These are phyloP conservation scores for Aspergillus sclerotiicarbonarius DNA, from an alignment of 495 filamentous ascomycete species.

Conservation along the genomic window DNA sequence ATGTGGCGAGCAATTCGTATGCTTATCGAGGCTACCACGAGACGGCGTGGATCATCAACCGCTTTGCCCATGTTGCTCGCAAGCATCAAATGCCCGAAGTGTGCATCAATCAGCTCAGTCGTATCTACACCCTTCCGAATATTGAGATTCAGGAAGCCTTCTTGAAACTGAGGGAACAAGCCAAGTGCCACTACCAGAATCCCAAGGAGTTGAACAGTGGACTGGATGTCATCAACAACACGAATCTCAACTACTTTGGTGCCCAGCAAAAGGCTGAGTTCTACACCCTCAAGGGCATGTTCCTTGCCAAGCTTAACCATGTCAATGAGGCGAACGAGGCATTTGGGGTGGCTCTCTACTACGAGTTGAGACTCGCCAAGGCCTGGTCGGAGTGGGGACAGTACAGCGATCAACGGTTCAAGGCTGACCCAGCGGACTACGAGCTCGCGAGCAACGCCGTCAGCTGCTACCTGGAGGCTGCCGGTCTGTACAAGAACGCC, in stretches of 20 bases:
- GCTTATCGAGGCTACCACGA: slow-evolving; percentile 98
- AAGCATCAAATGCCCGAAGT: slow-evolving; percentile 97
- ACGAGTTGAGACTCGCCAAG: slow-evolving; percentile 91
- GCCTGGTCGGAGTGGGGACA: slow-evolving; percentile 99
- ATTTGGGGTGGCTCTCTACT: slow-evolving; percentile 90
- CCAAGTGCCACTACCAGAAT: slow-evolving; percentile 98
- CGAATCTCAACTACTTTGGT: slow-evolving; percentile 97
- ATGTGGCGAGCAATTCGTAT: slow-evolving; percentile 79
- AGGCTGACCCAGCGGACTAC: slow-evolving; percentile 76
- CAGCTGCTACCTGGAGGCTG: slow-evolving; percentile 94
- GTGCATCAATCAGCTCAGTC: slow-evolving; percentile 92
- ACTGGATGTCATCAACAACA: slow-evolving; percentile 98
- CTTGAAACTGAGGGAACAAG: slow-evolving; percentile 93
- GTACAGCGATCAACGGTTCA: slow-evolving; percentile 95
- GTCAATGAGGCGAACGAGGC: slow-evolving; percentile 89
- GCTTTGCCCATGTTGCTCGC: slow-evolving; percentile 95
- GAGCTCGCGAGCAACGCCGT: slow-evolving; percentile 83
- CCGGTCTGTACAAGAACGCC: slow-evolving; percentile 91
- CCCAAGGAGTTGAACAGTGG: slow-evolving; percentile 84
- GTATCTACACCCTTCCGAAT: slow-evolving; percentile 97
- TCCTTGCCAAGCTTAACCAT: slow-evolving; percentile 86
- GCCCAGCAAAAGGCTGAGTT: slow-evolving; percentile 96
- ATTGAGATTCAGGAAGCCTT: slow-evolving; percentile 99
- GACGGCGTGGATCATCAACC: slow-evolving; percentile 99
- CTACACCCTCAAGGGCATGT: slow-evolving; percentile 99